Base-by-base conservation (phyloP, 768 basidiomycete species). In the Calvatia gigantea region DNA sequence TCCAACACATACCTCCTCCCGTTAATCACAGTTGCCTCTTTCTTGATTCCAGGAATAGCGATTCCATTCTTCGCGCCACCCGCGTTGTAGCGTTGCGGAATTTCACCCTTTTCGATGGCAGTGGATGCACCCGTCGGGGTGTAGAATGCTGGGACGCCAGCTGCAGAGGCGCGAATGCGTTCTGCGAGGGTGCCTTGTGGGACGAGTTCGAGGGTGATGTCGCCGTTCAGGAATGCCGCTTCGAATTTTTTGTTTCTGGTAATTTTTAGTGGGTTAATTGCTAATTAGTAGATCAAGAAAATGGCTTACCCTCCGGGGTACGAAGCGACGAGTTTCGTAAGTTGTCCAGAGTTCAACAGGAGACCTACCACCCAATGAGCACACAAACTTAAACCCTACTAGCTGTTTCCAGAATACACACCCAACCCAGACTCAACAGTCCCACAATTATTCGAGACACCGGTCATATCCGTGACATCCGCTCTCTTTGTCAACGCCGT, bases 151-250 rank as follows among this genome's bases (percentile, higher is more conserved):
- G 94, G 93, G 57, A 94, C 92, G 48, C 94, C 94, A 9, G 91
- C 89, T 7, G 91, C 93, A 55, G 91, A 89, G 6, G 94, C 89
- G 32, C 93, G 87, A 58, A 94, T 77, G 56, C 93, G 86, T 65
- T 94, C 94, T 14, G 87, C 85, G 41, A 97, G 83, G 12, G 92
- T 94, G 8, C 93, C 94, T 71, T 97, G 94, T 2, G 94, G 94
- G 25, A 91, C 90, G 19, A 96, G 85, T 64, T 96, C 94, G 32
- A 95, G 73, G 7, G 87, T 85, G 56, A 96, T 86, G 60, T 86
- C 71, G 51, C 94, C 94, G 11, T 80, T 78, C 48, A 96, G 82
- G 70, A 91, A 97, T 56, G 87, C 73, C 11, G 79, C 70, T 70
- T 94, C 93, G 55, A 95, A 94, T 57, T 82, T 80, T 73, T 94